Conservation (phyloP, 352 stramenopile genomes). For the Plasmopara muralis region DNA sequence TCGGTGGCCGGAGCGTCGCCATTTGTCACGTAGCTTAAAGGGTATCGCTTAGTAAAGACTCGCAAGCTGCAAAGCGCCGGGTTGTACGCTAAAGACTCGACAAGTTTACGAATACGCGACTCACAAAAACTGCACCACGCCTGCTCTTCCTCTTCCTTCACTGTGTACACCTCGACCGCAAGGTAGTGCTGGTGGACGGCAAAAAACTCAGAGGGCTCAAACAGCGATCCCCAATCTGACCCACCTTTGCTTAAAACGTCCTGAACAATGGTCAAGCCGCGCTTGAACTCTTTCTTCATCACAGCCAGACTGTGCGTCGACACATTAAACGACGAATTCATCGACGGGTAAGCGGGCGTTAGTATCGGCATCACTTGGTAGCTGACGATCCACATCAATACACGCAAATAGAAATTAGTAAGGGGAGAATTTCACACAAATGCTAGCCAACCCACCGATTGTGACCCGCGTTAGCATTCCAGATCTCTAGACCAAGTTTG, state of each 20-base stretch:
- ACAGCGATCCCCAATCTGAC: constrained; percentile 73
- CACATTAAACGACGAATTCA: constrained; percentile 99
- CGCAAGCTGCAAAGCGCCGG: constrained; percentile 69
- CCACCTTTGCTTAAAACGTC: constrained; percentile 78
- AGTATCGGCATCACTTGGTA: constrained; percentile 98
- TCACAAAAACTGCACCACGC: constrained; percentile 94
- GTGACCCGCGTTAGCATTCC: constrained; percentile 81
- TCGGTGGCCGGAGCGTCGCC: constrained; percentile 15
- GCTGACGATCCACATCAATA: constrained; percentile 18
- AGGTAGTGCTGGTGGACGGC: constrained; percentile 86
- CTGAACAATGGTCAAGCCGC: constrained; percentile 68
- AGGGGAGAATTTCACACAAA: neutral
- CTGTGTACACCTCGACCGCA: constrained; percentile 87
- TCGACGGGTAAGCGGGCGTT: constrained; percentile 97
- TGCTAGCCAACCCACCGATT: constrained; percentile 40
- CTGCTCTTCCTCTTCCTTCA: constrained; percentile 83
- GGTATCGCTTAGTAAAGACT: constrained; percentile 84
- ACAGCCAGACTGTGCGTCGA: constrained; percentile 90
- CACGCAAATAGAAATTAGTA: neutral
- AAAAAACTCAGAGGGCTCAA: constrained; percentile 84
- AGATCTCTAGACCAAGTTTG: constrained; percentile 83
- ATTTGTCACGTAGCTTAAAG: constrained; percentile 49
- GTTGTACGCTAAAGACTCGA: constrained; percentile 82
- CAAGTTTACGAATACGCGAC: constrained; percentile 88
- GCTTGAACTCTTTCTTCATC: constrained; percentile 92